Evolutionary conservation across 1,139 yeast species (phyloP).

Genomic region (Nematodospora anomalae): DNA sequence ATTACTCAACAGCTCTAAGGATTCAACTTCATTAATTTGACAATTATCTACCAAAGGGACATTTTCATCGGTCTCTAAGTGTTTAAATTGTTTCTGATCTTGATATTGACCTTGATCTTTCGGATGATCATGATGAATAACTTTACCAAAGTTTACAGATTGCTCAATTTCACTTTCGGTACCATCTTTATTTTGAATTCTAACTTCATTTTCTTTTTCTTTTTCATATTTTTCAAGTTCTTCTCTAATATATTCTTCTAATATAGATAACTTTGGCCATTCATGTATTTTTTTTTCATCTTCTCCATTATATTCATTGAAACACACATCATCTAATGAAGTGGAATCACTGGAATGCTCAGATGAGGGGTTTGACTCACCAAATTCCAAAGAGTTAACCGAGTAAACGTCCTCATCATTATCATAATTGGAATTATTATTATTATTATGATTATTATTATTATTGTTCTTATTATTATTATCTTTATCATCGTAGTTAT

Average conservation of each 20-base stretch:
- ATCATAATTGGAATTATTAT: no score
- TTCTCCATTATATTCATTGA: slow-evolving; percentile 54
- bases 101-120: neutral
- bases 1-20: slow-evolving; percentile 35
- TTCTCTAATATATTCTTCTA: slow-evolving; percentile 74
- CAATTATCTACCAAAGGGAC: slow-evolving; percentile 36
- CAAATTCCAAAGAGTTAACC: slow-evolving; percentile 41
- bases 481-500: slow-evolving; percentile 6
- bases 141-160: slow-evolving; percentile 28
- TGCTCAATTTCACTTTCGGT: slow-evolving; percentile 6
- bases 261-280: slow-evolving; percentile 83
- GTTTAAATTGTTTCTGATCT: neutral
- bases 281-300: slow-evolving; percentile 19
- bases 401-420: slow-evolving; percentile 23
- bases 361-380: slow-evolving; percentile 68
- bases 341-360: slow-evolving; percentile 70
- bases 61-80: slow-evolving; percentile 15
- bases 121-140: slow-evolving; percentile 18
- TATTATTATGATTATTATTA: slow-evolving; percentile 4
- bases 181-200: neutral
- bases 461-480: slow-evolving; percentile 1
- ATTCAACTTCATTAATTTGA: slow-evolving; percentile 65
- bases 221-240: slow-evolving; percentile 41
- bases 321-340: slow-evolving; percentile 86
- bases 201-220: slow-evolving; percentile 6